Evolutionary conservation across 2,329 filamentous ascomycete genomes (phyloP), one percentile per base, ranked within the genome.

Genomic region (Emmonsia crescens): DNA sequence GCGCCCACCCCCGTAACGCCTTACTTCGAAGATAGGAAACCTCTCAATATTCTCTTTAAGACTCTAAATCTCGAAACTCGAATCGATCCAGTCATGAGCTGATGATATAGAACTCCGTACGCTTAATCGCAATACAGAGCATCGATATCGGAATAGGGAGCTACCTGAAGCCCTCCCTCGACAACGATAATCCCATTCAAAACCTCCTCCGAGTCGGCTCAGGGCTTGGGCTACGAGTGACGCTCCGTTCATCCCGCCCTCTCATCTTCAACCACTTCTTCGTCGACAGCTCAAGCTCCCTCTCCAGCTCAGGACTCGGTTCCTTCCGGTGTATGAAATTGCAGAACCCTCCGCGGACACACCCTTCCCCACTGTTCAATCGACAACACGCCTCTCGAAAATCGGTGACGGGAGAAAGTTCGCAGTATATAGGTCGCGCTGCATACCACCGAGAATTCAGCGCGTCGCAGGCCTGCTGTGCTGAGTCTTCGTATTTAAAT

Each of bases 251-350:
- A 77, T 96, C 93, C 69, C 89, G 82, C 24, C 91, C 93, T 64
- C 91, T 83, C 77, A 85, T 78, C 79, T 89, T 89, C 72, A 97
- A 79, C 92, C 93, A 97, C 82, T 97, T 97, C 84, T 96, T 96
- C 65, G 93, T 97, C 70, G 85, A 85, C 68, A 97, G 82, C 65
- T 89, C 86, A 68, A 99, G 76, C 68, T 99, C 94, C 66, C 88
- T 80, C 65, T 99, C 94, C 69, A 99, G 80, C 78, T 97, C 93
- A 12, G 90, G 81, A 68, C 84, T 85, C 3, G 94, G 94, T 74
- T 97, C 94, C 81, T 99, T 99, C 72, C 94, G 85, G 75, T 99
- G 94, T 67, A 99, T 99, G 76, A 99, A 99, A 77, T 99, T 99
- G 83, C 94, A 99, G 80, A 97, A 97, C 38, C 94, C 94, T 65